Evolutionary conservation across 805 yeast species (phyloP).

Genomic region (Gaillardinia entomophila): DNA sequence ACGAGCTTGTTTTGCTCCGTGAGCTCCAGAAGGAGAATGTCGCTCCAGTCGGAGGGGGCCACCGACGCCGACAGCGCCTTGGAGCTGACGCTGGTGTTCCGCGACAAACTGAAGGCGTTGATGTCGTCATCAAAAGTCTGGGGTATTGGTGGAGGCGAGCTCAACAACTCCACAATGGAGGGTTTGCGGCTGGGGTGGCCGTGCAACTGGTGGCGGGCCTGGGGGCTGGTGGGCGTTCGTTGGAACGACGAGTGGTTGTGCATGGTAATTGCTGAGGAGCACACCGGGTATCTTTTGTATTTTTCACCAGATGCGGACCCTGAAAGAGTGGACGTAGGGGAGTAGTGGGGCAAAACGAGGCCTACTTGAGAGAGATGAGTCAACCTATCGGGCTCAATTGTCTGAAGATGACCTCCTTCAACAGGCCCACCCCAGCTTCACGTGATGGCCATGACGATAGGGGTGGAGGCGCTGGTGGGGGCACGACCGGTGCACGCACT

Average conservation of each 20-base stretch:
- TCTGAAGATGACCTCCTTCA: no score
- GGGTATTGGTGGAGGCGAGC: constrained; percentile 70
- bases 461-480: no score
- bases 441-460: no score
- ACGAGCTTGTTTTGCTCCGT: constrained; percentile 76
- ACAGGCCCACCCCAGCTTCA: no score
- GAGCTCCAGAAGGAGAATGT: constrained; percentile 63
- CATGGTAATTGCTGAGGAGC: no score
- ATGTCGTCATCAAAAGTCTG: constrained; percentile 32
- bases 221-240: neutral
- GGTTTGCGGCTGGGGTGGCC: constrained; percentile 37
- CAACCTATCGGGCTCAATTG: no score
- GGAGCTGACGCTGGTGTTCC: constrained; percentile 27
- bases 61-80: constrained; percentile 15
- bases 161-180: constrained; percentile 68
- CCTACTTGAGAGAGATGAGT: no score
- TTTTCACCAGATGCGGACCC: no score
- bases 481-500: no score
- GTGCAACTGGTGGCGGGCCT: constrained; percentile 3
- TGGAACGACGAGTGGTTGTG: neutral
- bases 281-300: no score
- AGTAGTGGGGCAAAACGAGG: no score
- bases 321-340: no score
- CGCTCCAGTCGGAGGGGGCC: constrained; percentile 56
- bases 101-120: constrained; percentile 32